Evolutionary conservation across 2,329 filamentous ascomycete species (phyloP), one percentile per base, ranked within the genome.

Genomic region (Paraconiothyrium brasiliense): DNA sequence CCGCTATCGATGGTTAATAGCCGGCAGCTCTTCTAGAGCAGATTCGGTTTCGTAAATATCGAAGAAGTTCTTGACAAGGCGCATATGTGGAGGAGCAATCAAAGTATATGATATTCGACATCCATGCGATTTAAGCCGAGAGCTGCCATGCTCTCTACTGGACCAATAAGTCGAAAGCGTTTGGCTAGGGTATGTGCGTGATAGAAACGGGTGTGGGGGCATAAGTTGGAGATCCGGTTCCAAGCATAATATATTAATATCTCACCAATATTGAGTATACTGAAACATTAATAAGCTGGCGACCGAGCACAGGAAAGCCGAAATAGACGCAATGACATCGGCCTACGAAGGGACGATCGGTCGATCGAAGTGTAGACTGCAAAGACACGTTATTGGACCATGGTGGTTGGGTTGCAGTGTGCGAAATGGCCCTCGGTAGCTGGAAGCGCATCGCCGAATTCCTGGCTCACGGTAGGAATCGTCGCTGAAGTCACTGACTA

Each of bases 191-290:
- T 48, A 24, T 20, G 32, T 56, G n/a, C 43, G 54, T 35, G 41
- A 56, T 48, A 35, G 32, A 56, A 43, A 37, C 35, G 52, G 11
- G 60, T 66, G 58, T 62, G 59, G 61, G 63, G 55, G 24, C 35
- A 46, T 59, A 52, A 55, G 16, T 56, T 57, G 56, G 54, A 48
- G 30, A 35, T 41, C 67, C 60, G 54, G 67, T 70, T 64, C 59
- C 55, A 56, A 59, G 68, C 64, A 60, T 56, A 62, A 61, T 75
- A 74, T 58, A 75, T 75, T 76, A 76, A 76, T 76, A 73, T 73
- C 54, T 71, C 67, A 65, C 62, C 54, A 69, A 72, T 74, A 66
- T 69, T 27, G n/a, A 63, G 57, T 63, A 72, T 57, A 72, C 70
- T 71, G 65, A 43, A 55, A 56, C 60, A 57, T 50, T 24, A 37